Evolutionary conservation across 2,329 filamentous ascomycete genomes (phyloP).

Genomic region (Fusarium proliferatum): DNA sequence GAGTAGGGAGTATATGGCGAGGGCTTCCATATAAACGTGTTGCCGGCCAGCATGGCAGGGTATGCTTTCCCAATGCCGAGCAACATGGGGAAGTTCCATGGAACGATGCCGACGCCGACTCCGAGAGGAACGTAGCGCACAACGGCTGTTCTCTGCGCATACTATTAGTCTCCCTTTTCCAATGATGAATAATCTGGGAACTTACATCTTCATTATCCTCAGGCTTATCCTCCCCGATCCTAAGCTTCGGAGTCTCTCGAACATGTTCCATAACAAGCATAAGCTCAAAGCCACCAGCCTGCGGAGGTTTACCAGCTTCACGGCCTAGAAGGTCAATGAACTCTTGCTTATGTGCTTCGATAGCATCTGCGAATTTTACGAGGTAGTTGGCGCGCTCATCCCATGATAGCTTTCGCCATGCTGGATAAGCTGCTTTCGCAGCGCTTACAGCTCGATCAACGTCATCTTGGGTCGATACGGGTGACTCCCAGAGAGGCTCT

Average conservation of each 20-base stretch:
- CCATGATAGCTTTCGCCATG: constrained; percentile 44
- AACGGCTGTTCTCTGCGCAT: background rate
- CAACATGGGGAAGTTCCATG: constrained; percentile 41
- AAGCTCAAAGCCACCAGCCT: constrained; percentile 11
- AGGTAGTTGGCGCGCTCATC: constrained; percentile 43
- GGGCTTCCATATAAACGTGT: constrained; percentile 66
- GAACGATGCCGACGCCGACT: constrained; percentile 35
- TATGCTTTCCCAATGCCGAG: constrained; percentile 59
- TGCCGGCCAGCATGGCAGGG: constrained; percentile 67
- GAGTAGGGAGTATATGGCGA: constrained; percentile 69
- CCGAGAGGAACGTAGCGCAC: constrained; percentile 18
- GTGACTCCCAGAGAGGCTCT: constrained; percentile 47
- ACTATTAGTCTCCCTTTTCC: constrained; percentile 14
- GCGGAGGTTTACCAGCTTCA: constrained; percentile 44
- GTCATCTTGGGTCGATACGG: constrained; percentile 44
- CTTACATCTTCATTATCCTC: constrained; percentile 30
- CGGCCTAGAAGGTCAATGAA: constrained; percentile 38
- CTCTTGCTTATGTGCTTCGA: constrained; percentile 40
- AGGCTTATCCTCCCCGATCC: constrained; percentile 27
- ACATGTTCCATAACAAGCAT: constrained; percentile 3
- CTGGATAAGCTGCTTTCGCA: constrained; percentile 44
- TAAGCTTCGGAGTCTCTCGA: background rate
- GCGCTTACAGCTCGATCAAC: constrained; percentile 46
- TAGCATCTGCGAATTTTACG: constrained; percentile 42
- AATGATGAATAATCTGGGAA: no score